A percentile compares a stretch with the other conserved stretches of the same genome.
Conservation (phyloP, 2,329 filamentous ascomycete species). For the Phialophora macrospora region DNA sequence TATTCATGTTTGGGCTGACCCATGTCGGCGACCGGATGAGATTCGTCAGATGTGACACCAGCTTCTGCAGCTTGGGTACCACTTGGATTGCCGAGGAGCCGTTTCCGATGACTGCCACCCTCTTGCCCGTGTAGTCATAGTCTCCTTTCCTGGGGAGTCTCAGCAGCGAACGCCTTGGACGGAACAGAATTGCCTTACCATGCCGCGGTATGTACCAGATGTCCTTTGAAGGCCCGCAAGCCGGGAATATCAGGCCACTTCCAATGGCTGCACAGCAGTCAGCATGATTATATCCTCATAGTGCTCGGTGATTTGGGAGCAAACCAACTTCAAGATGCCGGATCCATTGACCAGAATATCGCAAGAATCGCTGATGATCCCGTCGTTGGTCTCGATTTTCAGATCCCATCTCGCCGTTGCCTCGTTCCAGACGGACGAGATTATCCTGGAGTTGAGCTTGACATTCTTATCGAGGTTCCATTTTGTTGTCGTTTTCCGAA, state of each 20-base stretch:
- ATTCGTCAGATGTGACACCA: not conserved
- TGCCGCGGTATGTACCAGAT: constrained; percentile 39
- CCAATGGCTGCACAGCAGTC: not conserved
- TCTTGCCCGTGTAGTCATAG: constrained; percentile 39
- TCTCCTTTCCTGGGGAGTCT: too few species aligned
- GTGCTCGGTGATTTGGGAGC: too few species aligned
- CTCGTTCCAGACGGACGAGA: constrained; percentile 48
- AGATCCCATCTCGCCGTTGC: constrained; percentile 46
- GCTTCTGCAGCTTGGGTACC: constrained; percentile 37
- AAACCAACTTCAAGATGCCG: constrained; percentile 34
- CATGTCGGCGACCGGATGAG: not conserved
- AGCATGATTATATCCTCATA: too few species aligned
- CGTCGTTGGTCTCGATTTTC: constrained; percentile 40
- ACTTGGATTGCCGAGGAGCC: constrained; percentile 49
- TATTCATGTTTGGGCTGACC: not conserved
- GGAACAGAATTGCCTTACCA: constrained; percentile 37
- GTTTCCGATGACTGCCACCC: constrained; percentile 43
- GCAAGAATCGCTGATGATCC: constrained; percentile 39
- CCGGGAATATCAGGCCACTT: constrained; percentile 42
- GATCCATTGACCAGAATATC: constrained; percentile 47
- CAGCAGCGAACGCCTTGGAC: too few species aligned
- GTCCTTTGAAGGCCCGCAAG: constrained; percentile 39
- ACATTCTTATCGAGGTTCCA: constrained; percentile 48
- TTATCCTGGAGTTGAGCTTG: constrained; percentile 46
- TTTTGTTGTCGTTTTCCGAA: constrained; percentile 47